Evolutionary conservation across 169 alveolate genomes (phyloP), one percentile per base, ranked within the genome.

Genomic region (Amoebophrya sp.): DNA sequence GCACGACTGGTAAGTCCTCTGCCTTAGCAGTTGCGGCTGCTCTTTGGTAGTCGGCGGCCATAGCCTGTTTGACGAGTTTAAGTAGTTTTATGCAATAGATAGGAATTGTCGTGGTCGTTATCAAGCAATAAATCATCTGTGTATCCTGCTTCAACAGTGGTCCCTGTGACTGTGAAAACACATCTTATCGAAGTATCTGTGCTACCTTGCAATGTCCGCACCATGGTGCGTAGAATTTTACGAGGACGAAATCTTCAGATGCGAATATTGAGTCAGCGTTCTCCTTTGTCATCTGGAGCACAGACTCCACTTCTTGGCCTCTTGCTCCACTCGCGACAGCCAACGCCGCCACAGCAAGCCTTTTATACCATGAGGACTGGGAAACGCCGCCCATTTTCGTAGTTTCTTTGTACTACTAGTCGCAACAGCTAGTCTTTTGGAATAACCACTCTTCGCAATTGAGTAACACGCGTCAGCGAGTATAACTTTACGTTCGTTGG

Each of bases 151-250:
- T 53, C n/a, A 53, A 53, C 10, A 10, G 10, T 53, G 76, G 76
- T 53, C 23, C 76, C 76, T 23, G n/a, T 53, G 76, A 53, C 76
- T 10, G 76, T 53, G 76, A 23, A 53, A 53, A 23, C 23, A 23
- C 76, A 14, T 23, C 76, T 53, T 23, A 53, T 53, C 10, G 76
- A 14, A 14, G 36, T 29, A 6, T 65, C n/a, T 65, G 12, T 65
- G 12, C n/a, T 65, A 65, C 83, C 83, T 65, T 65, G 83, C 83
- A 65, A 36, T 65, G 83, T 65, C 83, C 83, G 83, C 83, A 65
- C 83, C 83, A 65, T 18, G 83, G 83, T 6, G 83, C 83, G 26
- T 65, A 65, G 83, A 65, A 65, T 18, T 65, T 65, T 6, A 65
- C 83, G 26, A 65, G 83, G 3, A 65, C 83, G 33, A 6, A 65